Evolutionary conservation across 1,284 basidiomycete species (phyloP).

Genomic region (Leccinum solheimii): DNA sequence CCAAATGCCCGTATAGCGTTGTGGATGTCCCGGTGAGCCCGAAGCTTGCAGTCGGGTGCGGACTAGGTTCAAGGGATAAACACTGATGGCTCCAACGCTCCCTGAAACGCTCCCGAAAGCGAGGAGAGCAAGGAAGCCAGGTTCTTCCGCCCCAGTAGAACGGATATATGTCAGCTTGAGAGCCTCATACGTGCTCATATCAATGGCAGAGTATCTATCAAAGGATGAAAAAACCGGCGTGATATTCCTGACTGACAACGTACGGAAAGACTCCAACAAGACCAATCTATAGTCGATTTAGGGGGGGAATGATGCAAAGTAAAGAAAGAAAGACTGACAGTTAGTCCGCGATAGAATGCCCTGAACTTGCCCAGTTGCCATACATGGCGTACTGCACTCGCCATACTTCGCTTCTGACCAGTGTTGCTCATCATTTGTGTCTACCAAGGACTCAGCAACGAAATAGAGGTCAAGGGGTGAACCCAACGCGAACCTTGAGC

Average conservation of each 20-base stretch:
- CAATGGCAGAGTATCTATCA: slow-evolving; percentile 80
- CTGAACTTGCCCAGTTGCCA: slow-evolving; percentile 84
- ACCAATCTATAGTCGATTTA: slow-evolving; percentile 63
- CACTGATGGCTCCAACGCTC: slow-evolving; percentile 87
- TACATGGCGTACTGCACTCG: slow-evolving; percentile 60
- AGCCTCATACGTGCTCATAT: slow-evolving; percentile 94
- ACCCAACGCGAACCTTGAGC: slow-evolving; percentile 57
- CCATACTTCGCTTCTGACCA: slow-evolving; percentile 59
- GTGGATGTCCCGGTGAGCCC: slow-evolving; percentile 90
- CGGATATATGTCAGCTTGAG: slow-evolving; percentile 82
- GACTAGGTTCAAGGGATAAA: slow-evolving; percentile 92
- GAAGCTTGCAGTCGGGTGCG: slow-evolving; percentile 95
- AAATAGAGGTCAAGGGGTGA: slow-evolving; percentile 3
- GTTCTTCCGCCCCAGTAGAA: slow-evolving; percentile 81
- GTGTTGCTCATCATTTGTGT: slow-evolving; percentile 93
- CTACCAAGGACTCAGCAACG: slow-evolving; percentile 39
- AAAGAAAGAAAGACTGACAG: slow-evolving; percentile 52
- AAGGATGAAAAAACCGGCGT: slow-evolving; percentile 1
- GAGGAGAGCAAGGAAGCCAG: slow-evolving; percentile 78
- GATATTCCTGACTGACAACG: slow-evolving; percentile 26
- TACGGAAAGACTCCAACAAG: slow-evolving; percentile 89
- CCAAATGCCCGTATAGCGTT: slow-evolving; percentile 82
- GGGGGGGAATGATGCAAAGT: slow-evolving; percentile 7
- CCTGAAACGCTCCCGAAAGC: slow-evolving; percentile 90
- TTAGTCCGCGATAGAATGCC: slow-evolving; percentile 90